phyloP scores from a whole-genome alignment of 2,329 filamentous ascomycete species.

The Thielaviopsis musarum region DNA sequence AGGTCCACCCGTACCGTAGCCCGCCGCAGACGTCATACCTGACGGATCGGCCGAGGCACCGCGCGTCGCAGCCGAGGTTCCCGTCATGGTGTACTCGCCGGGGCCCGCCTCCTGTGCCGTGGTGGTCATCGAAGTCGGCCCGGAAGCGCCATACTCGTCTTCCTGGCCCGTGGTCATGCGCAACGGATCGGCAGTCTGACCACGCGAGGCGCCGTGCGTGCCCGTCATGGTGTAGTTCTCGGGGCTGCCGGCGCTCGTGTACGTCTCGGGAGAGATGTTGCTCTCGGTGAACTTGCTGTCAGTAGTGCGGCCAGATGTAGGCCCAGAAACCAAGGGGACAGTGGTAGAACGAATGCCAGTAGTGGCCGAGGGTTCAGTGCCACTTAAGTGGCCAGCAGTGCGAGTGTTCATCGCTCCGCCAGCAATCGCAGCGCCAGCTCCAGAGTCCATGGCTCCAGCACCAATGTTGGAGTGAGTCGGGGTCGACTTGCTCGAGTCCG shows the following conservation, averaged over 20 bases:
- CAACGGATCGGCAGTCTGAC: slow-evolving; percentile 2
- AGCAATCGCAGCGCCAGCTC: background rate
- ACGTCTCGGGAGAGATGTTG: background rate
- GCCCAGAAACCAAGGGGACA: slow-evolving; percentile 5
- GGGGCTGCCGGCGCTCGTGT: background rate
- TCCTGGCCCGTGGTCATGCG: background rate
- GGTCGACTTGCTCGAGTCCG: slow-evolving; percentile 1
- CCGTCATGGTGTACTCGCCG: background rate
- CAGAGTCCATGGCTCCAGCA: background rate
- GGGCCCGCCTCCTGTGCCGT: background rate
- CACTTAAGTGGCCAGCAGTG: background rate
- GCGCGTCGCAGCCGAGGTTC: background rate
- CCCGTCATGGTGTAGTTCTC: slow-evolving; percentile 4
- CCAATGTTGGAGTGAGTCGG: background rate
- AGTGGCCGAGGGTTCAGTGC: slow-evolving; percentile 3
- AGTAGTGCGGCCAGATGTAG: background rate
- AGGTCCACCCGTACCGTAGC: background rate
- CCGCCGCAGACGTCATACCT: background rate
- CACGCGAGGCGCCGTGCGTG: background rate
- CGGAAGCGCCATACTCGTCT: background rate
- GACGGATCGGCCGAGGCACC: slow-evolving; percentile 1
- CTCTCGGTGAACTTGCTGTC: background rate
- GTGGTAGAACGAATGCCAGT: slow-evolving; percentile 4
- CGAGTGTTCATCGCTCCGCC: background rate
- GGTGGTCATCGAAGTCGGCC: background rate